Conservation (phyloP, 2,329 filamentous ascomycete genomes). For the Eutypa lata region DNA sequence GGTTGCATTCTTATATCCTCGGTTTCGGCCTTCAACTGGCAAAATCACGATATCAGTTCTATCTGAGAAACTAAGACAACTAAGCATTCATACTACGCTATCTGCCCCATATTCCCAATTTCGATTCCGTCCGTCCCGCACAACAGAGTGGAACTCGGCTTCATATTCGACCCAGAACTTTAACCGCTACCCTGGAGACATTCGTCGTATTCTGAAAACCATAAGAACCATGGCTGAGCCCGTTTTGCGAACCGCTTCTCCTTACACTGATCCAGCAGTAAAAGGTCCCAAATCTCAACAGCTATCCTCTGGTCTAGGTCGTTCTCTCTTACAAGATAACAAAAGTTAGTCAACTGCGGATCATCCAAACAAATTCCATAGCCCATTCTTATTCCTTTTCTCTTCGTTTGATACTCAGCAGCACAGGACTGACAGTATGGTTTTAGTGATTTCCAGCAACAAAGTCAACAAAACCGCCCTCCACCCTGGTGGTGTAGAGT, state of each 20-base stretch:
- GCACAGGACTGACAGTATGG: conserved; percentile 14
- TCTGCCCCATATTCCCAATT: conserved; percentile 27
- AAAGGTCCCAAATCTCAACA: conserved; percentile 42
- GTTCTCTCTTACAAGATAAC: conserved; percentile 23
- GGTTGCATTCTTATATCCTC: conserved; percentile 33
- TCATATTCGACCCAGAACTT: conserved; percentile 12
- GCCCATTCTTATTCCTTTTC: background rate
- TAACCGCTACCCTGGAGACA: conserved; percentile 12
- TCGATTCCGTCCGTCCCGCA: conserved; percentile 27
- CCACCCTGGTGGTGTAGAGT: conserved; percentile 88
- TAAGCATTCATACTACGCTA: background rate
- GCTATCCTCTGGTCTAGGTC: conserved; percentile 31
- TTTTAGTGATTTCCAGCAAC: conserved; percentile 51
- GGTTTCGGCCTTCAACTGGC: conserved; percentile 28
- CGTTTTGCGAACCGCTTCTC: conserved; percentile 40
- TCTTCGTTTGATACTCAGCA: background rate
- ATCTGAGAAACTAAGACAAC: background rate
- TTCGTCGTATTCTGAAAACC: conserved; percentile 17
- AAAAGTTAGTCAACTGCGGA: conserved; percentile 19
- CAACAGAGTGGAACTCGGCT: conserved; percentile 23
- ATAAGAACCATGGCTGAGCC: conserved; percentile 36
- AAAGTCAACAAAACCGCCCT: conserved; percentile 86
- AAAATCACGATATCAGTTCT: conserved; percentile 10
- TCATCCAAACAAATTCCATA: background rate
- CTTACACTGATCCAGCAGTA: conserved; percentile 40